Conservation (phyloP, 352 stramenopile genomes). For the Pythium monospermum region DNA sequence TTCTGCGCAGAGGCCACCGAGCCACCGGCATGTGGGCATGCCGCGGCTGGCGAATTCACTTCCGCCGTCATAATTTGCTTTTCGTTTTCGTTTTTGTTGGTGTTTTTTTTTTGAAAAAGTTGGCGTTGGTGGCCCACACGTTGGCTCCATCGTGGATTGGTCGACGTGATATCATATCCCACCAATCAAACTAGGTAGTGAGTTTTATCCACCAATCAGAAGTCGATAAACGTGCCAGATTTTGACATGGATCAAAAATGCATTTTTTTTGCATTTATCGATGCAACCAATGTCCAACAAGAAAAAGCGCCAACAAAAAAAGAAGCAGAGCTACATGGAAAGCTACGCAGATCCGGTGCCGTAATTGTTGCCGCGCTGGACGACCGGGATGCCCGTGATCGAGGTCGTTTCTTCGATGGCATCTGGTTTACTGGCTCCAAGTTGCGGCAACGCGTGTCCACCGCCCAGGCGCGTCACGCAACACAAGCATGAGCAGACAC, state of each 20-base stretch:
- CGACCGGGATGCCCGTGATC: conserved; percentile 25
- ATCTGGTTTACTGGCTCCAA: conserved; percentile 35
- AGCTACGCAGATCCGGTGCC: conserved; percentile 8
- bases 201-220: too few species aligned
- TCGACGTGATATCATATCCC: too few species aligned
- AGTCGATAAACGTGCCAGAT: too few species aligned
- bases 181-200: too few species aligned
- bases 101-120: too few species aligned
- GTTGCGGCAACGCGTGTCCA: conserved; percentile 1
- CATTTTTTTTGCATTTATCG: background rate
- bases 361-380: conserved; percentile 16
- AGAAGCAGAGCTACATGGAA: too few species aligned
- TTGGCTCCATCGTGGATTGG: background rate
- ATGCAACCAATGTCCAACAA: background rate
- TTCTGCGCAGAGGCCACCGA: too few species aligned
- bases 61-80: conserved; percentile 65
- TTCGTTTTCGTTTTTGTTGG: too few species aligned
- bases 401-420: conserved; percentile 18
- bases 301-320: background rate
- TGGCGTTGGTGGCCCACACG: too few species aligned
- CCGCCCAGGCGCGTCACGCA: background rate
- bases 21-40: conserved; percentile 31
- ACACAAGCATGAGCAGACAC: conserved; percentile 13
- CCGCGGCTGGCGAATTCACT: conserved; percentile 55
- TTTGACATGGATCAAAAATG: conserved; percentile 6